Evolutionary conservation across 768 basidiomycete genomes (phyloP).

Genomic region (Ramaria rubella): DNA sequence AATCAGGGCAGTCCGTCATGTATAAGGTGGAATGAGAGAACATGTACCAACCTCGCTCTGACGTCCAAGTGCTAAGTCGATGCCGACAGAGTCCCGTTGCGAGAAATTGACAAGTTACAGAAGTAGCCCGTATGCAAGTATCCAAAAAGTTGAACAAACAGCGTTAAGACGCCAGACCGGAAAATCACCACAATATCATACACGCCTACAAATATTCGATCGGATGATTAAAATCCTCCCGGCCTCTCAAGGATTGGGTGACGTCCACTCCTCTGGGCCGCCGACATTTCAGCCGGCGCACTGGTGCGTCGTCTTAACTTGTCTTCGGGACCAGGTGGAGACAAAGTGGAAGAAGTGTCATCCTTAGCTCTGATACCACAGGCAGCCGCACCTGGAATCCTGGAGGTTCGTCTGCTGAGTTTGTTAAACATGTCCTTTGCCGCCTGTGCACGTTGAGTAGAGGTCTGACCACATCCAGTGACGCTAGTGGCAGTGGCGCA

Average conservation of each 20-base stretch:
- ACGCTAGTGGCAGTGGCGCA: not conserved
- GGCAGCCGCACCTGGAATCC: constrained; percentile 26
- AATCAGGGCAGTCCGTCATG: not conserved
- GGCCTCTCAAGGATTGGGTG: constrained; percentile 53
- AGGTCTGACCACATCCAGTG: not conserved
- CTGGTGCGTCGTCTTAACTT: constrained; percentile 42
- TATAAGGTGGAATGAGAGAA: not conserved
- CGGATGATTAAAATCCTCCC: constrained; percentile 45
- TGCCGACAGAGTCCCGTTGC: not conserved
- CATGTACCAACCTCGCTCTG: not conserved
- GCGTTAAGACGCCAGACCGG: not conserved
- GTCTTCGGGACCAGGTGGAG: constrained; percentile 29
- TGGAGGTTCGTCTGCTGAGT: constrained; percentile 47
- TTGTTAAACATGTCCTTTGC: constrained; percentile 61
- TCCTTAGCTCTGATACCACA: constrained; percentile 14
- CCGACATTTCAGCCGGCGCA: constrained; percentile 55
- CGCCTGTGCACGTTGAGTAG: constrained; percentile 39
- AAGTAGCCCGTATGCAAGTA: not conserved
- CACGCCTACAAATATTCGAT: not conserved
- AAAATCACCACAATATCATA: not conserved
- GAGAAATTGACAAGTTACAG: not conserved
- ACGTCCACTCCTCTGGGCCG: constrained; percentile 49
- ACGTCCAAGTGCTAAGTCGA: not conserved
- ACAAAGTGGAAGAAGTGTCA: constrained; percentile 10
- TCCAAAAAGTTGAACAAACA: not conserved